These are phyloP conservation scores for Coemansia guatemalensis DNA, from an alignment of 192 early-diverging fungal species.

Conservation along the genomic window DNA sequence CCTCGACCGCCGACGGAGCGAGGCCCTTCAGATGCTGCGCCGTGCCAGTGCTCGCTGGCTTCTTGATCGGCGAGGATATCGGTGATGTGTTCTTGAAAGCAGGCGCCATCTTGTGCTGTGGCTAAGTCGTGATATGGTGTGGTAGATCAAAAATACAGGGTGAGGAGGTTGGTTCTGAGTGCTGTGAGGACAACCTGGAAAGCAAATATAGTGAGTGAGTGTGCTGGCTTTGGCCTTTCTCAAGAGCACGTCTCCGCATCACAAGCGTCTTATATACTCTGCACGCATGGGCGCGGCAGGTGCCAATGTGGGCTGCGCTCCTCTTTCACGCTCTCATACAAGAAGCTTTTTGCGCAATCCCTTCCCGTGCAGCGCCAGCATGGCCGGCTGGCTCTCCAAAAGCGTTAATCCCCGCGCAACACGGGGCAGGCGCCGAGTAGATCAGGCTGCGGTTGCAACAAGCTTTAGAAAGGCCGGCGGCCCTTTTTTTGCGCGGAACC, in stretches of 20 bases:
- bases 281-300: not conserved
- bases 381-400: not conserved
- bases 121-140: not conserved
- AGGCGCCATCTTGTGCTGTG: not conserved
- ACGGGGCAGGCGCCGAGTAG: not conserved
- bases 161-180: not conserved
- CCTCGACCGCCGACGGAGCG: conserved; percentile 72
- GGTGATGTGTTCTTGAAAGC: conserved; percentile 1
- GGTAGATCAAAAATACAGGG: not conserved
- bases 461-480: not conserved
- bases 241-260: not conserved
- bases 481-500: not conserved
- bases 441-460: not conserved
- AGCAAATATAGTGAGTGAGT: not conserved
- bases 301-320: not conserved
- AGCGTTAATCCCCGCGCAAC: conserved; percentile 12
- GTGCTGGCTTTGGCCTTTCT: not conserved
- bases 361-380: not conserved
- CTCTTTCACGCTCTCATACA: not conserved
- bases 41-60: conserved; percentile 29
- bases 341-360: too few relatives aligned
- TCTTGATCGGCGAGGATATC: conserved; percentile 11
- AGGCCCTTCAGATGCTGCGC: conserved; percentile 69
- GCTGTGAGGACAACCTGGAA: not conserved
- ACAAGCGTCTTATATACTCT: not conserved